Evolutionary conservation across 108 stramenopile genomes (phyloP), one percentile per base, ranked within the genome.

Genomic region (Stephanodiscus triporus): DNA sequence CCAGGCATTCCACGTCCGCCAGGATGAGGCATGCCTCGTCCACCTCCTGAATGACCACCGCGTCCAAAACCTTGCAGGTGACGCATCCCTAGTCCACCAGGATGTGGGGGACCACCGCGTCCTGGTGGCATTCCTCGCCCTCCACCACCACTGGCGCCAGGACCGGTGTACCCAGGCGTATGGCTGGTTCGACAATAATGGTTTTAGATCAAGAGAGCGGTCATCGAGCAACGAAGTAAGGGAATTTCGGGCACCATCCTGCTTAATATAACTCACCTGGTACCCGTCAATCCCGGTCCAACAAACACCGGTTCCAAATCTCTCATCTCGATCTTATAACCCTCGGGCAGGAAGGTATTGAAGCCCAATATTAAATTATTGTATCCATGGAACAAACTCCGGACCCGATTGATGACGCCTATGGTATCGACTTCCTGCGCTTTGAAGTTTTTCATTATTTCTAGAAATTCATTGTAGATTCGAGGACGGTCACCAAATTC

Each of bases 391-490:
- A 97, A 97, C 26, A 97, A 82, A 23, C 70, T 88, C 34, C 86
- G 83, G 9, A 96, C 97, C 9, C 91, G 74, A 24, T 71, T 71
- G 65, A 96, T 97, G 23, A 97, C 94, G 43, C 93, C 95, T n/a
- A 92, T 89, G 0, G 95, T 94, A 57, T 96, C 93, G 3, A 96
- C 89, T 61, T 90, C 87, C 76, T 98, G 97, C 40, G 94, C 88
- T 81, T 97, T 98, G 88, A 98, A 98, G 56, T 93, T 95, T 76
- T 97, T 97, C 97, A 96, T 99, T 63, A 99, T 99, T 66, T 96
- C 96, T 38, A 99, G 84, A 78, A 99, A 99, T 84, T 99, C 97
- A 78, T 99, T 99, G 94, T 99, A 99, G 70, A 99, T 94, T 19
- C 94, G 91, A 26, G 98, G 98, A n/a, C 91, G 85, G 74, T 97